Conservation (phyloP, 768 basidiomycete species). For the Dacryopinax spathularia region DNA sequence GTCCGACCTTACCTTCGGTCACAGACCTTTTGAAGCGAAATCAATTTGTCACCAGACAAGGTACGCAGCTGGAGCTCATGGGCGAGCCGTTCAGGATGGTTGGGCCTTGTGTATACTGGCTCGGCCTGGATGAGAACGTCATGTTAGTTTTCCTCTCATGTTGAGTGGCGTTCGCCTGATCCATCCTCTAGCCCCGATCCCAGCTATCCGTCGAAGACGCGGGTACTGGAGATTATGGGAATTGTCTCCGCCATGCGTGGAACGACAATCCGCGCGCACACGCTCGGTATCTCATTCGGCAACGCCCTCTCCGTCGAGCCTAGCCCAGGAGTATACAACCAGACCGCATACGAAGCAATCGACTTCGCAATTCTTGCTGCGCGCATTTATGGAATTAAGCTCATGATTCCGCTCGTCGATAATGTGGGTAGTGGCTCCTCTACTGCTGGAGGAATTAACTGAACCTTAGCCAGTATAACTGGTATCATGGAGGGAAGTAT, state of each 20-base stretch:
- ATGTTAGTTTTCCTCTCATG: constrained; percentile 4
- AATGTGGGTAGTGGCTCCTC: constrained; percentile 9
- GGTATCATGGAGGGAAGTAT: constrained; percentile 22
- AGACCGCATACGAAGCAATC: constrained; percentile 18
- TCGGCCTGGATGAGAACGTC: constrained; percentile 25
- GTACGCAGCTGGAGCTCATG: constrained; percentile 10
- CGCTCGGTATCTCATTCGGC: constrained; percentile 22
- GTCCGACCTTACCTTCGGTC: constrained; percentile 7
- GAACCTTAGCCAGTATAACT: not conserved
- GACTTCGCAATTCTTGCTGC: constrained; percentile 22
- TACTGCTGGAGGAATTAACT: not conserved
- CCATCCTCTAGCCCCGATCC: constrained; percentile 10
- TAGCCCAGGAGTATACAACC: constrained; percentile 19
- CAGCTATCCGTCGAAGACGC: constrained; percentile 16
- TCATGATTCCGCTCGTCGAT: constrained; percentile 13
- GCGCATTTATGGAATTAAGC: constrained; percentile 17
- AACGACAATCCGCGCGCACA: constrained; percentile 20
- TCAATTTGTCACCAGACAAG: constrained; percentile 11
- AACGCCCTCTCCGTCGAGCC: constrained; percentile 22
- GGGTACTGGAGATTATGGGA: constrained; percentile 5
- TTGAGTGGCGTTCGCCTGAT: too few relatives aligned
- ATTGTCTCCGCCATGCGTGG: constrained; percentile 15
- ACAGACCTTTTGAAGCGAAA: constrained; percentile 8
- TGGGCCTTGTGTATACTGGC: constrained; percentile 23
- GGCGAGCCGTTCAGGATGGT: constrained; percentile 10